phyloP scores from a whole-genome alignment of 164 flowering plant species.

The Akebia trifoliata region DNA sequence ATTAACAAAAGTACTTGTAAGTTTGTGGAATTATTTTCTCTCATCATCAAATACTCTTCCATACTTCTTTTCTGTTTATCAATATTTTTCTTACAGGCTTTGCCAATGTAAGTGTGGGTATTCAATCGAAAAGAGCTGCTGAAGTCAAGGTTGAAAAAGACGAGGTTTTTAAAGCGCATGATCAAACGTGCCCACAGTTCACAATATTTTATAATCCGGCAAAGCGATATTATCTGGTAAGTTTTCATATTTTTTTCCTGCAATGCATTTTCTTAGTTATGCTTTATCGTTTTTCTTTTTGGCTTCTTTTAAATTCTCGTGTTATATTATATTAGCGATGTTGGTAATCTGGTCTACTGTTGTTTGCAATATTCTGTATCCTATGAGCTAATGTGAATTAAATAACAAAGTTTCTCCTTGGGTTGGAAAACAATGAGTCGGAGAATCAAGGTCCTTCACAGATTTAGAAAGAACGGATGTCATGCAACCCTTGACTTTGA shows the following conservation, averaged over 20 bases:
- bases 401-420: neutral
- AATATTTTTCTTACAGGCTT: neutral
- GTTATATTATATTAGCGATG: neutral
- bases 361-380: neutral
- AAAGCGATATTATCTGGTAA: slow-evolving; percentile 7
- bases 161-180: slow-evolving; percentile 3
- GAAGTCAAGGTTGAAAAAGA: neutral
- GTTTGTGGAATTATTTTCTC: slow-evolving; percentile 4
- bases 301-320: neutral
- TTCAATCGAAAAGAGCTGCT: neutral
- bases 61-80: neutral
- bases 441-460: neutral
- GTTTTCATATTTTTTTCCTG: neutral
- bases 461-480: neutral
- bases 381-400: neutral
- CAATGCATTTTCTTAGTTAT: neutral
- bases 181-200: slow-evolving; percentile 11
- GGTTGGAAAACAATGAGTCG: neutral
- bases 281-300: neutral
- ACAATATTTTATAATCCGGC: neutral
- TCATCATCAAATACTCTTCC: neutral
- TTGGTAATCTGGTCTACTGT: neutral
- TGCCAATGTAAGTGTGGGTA: neutral
- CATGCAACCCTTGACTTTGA: neutral
- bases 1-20: slow-evolving; percentile 1